Evolutionary conservation across 768 basidiomycete genomes (phyloP), one percentile per base, ranked within the genome.

Genomic region (Suillus paluster): DNA sequence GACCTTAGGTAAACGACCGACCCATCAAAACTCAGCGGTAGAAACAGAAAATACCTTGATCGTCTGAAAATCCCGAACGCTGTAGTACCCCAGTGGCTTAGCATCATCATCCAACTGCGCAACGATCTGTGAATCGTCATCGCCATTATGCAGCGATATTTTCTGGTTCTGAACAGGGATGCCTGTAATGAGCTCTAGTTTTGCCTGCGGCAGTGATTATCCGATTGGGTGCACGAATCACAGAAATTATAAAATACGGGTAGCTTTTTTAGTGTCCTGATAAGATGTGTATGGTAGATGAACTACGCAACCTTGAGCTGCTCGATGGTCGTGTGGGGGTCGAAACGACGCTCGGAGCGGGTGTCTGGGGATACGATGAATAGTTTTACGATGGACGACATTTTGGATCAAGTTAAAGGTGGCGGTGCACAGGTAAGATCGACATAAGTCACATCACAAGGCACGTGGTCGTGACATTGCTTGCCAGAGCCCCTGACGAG

Each of bases 111-210:
- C 79, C 17, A 98, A 78, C 5, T 78, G 71, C 5, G 80, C 83
- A 14, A 91, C 67, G 10, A 84, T 76, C 42, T 78, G 75, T 2
- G 77, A 70, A 62, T 86, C 84, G 11, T 77, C 80, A 53, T 88
- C 84, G 2, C 87, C 83, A 4, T 86, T 83, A 38, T 84, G 81
- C 10, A 97, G 73, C 0, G 83, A 75, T 49, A 99, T 84, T 1
- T 73, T 64, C 70, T 99, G 97, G 64, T 90, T 89, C 57, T 79
- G 79, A 4, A 83, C 81, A 1, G 92, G 87, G 56, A 98, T 90
- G 25, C 97, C 97, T n/a, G 97, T 99, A 68, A 97, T 86, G 59
- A 88, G 83, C 71, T 95, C 93, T 34, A 99, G 85, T 70, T 94
- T 97, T 57, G 76, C 79, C 91, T 94, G 70, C 56, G 41, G 9